A percentile compares a stretch with the other conserved stretches of the same genome.
phyloP scores from a whole-genome alignment of 345 rosid genomes.

The Eucalyptus albens region DNA sequence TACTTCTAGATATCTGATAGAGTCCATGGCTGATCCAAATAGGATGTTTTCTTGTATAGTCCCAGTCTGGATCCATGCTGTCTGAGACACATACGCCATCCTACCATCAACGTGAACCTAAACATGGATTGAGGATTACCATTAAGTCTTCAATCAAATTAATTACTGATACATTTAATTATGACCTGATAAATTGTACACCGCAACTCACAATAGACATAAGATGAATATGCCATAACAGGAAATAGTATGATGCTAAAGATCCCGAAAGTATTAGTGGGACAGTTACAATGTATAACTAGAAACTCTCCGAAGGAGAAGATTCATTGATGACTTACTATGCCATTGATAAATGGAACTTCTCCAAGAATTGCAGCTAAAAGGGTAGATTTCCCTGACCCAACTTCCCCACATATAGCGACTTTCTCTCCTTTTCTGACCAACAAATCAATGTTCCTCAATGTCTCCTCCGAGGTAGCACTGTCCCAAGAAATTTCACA shows the following conservation, averaged over 20 bases:
- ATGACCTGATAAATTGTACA: not conserved
- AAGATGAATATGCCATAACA: not conserved
- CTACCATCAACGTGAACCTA: slow-evolving; percentile 25
- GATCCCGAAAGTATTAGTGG: not conserved
- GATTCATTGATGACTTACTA: slow-evolving; percentile 5
- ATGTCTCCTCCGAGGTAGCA: slow-evolving; percentile 6
- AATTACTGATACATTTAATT: not conserved
- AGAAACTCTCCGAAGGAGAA: not conserved
- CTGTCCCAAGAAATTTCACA: slow-evolving; percentile 34
- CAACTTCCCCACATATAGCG: slow-evolving; percentile 54
- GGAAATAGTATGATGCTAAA: not conserved
- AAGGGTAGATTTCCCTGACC: slow-evolving; percentile 55
- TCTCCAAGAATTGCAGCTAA: slow-evolving; percentile 46
- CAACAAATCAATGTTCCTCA: slow-evolving; percentile 15
- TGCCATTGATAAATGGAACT: slow-evolving; percentile 33
- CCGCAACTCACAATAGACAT: not conserved
- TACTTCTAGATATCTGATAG: slow-evolving; percentile 12
- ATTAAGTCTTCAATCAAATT: not conserved
- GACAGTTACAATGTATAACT: not conserved
- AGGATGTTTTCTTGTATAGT: slow-evolving; percentile 36
- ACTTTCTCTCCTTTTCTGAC: slow-evolving; percentile 25
- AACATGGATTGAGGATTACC: not conserved
- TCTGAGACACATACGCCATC: slow-evolving; percentile 48
- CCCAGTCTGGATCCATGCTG: slow-evolving; percentile 45
- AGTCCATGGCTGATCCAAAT: slow-evolving; percentile 33